Evolutionary conservation across 2,329 filamentous ascomycete species (phyloP).

Genomic region (Trichoderma sp.): DNA sequence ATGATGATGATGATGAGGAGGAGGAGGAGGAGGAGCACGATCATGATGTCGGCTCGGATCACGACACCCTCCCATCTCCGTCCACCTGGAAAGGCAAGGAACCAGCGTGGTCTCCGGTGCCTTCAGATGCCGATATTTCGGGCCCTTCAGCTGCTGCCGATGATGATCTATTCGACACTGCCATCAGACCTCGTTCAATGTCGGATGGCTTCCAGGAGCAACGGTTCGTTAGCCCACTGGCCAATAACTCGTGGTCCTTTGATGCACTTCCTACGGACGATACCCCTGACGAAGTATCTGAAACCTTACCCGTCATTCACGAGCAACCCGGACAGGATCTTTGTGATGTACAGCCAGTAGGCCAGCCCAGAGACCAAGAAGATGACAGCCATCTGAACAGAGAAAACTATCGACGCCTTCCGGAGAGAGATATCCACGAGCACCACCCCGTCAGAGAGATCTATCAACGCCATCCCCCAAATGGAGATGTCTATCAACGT

Average conservation of each 20-base stretch:
- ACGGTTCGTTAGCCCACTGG: slow-evolving; percentile 49
- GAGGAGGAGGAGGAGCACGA: not conserved
- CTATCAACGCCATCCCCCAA: not conserved
- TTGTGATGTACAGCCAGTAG: not conserved
- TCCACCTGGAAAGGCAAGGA: slow-evolving; percentile 29
- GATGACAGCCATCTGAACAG: not conserved
- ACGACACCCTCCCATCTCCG: not conserved
- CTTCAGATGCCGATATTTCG: slow-evolving; percentile 14
- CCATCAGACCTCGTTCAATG: slow-evolving; percentile 48
- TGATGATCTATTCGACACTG: slow-evolving; percentile 18
- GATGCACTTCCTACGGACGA: slow-evolving; percentile 35
- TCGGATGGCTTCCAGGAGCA: slow-evolving; percentile 54
- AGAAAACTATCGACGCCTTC: not conserved
- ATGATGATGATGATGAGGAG: no score
- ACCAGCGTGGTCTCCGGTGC: slow-evolving; percentile 19
- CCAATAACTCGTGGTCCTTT: slow-evolving; percentile 61
- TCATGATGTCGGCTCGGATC: not conserved
- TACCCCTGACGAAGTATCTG: not conserved
- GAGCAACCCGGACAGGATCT: not conserved
- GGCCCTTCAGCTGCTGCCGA: slow-evolving; percentile 19
- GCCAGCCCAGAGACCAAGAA: not conserved
- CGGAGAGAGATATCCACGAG: not conserved
- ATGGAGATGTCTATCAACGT: not conserved
- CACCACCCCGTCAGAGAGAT: not conserved
- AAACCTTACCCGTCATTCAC: not conserved